phyloP scores from a whole-genome alignment of 2,329 filamentous ascomycete genomes.

The Scedosporium boydii region DNA sequence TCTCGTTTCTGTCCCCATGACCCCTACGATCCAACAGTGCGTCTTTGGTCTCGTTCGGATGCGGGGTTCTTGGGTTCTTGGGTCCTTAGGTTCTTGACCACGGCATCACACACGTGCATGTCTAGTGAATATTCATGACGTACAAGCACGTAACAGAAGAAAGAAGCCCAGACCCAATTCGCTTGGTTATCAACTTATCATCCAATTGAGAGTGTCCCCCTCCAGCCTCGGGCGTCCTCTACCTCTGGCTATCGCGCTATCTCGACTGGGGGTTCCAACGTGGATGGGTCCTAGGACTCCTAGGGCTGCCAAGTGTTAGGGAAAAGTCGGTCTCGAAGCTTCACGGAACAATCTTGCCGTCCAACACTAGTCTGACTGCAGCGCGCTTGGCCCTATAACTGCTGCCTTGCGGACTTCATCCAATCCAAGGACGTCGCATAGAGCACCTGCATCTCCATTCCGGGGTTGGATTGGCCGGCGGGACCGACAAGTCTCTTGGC shows the following conservation, averaged over 20 bases:
- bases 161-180: no score
- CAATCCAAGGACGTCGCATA: not conserved
- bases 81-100: no score
- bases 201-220: not conserved
- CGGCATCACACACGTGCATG: no score
- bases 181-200: no score
- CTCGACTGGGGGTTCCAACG: not conserved
- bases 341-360: constrained; percentile 1
- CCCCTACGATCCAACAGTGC: no score
- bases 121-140: no score
- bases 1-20: no score
- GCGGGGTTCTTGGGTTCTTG: no score
- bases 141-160: no score
- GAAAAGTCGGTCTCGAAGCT: constrained; percentile 5
- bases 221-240: not conserved
- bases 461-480: constrained; percentile 1
- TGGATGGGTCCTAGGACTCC: not conserved
- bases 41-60: no score
- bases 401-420: constrained; percentile 2
- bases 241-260: not conserved
- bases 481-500: not conserved
- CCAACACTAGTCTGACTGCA: constrained; percentile 4
- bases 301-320: not conserved
- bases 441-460: not conserved
- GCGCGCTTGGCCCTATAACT: not conserved